phyloP scores from a whole-genome alignment of 768 basidiomycete species.

The Leccinum aurantiacum region DNA sequence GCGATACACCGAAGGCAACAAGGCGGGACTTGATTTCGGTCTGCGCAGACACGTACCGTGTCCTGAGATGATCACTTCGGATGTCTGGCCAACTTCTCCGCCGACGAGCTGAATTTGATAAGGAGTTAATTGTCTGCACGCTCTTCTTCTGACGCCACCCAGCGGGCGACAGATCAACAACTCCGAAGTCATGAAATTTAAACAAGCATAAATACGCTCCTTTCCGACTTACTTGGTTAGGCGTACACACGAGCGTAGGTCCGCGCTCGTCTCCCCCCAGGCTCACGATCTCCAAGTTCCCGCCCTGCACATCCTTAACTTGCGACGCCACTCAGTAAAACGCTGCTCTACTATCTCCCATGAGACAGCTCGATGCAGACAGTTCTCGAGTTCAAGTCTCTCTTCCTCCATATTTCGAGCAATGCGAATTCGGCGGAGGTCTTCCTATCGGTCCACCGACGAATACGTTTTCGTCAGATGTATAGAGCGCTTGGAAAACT shows the following conservation, averaged over 20 bases:
- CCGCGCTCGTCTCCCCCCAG: no score
- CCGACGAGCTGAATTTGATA: constrained; percentile 91
- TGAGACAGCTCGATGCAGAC: background rate
- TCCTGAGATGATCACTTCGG: constrained; percentile 91
- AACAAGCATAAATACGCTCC: no score
- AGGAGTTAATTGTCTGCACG: constrained; percentile 85
- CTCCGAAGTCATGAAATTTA: no score
- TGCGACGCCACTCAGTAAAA: no score
- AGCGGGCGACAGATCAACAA: constrained; percentile 47
- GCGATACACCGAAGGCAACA: background rate
- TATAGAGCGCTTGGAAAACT: background rate
- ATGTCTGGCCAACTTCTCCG: constrained; percentile 93
- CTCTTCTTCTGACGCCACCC: constrained; percentile 95
- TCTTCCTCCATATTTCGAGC: background rate
- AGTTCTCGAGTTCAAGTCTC: background rate
- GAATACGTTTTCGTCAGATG: background rate
- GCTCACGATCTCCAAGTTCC: no score
- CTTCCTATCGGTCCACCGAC: background rate
- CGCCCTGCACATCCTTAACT: no score
- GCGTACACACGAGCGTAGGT: no score
- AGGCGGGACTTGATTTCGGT: background rate
- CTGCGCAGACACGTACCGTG: constrained; percentile 69
- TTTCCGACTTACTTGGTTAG: no score
- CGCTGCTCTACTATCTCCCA: no score
- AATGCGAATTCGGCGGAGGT: background rate